These are phyloP conservation scores for Rhizomucor pusillus DNA, from an alignment of 371 early-diverging fungal species.

Conservation along the genomic window DNA sequence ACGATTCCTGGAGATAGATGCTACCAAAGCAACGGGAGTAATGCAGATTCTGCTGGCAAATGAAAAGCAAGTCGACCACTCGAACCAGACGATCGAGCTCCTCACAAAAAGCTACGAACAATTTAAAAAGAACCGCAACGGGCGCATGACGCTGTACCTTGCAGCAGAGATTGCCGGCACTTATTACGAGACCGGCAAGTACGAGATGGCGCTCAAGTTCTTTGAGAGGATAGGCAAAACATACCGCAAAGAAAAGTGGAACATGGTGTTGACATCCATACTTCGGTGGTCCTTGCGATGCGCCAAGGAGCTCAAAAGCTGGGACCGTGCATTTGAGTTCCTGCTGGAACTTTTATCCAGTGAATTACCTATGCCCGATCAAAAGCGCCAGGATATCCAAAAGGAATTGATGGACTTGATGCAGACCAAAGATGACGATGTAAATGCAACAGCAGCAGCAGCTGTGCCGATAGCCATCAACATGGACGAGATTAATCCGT, in stretches of 20 bases:
- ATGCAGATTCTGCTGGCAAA: slow-evolving; percentile 7
- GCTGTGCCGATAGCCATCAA: slow-evolving; percentile 46
- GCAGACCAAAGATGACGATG: neutral
- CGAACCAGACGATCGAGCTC: slow-evolving; percentile 70
- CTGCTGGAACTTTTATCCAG: slow-evolving; percentile 70
- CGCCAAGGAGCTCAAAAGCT: slow-evolving; percentile 64
- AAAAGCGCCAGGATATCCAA: slow-evolving; percentile 47
- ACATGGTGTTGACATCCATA: slow-evolving; percentile 65
- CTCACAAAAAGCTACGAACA: slow-evolving; percentile 87
- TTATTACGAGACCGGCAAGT: slow-evolving; percentile 74
- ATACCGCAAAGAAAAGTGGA: slow-evolving; percentile 86
- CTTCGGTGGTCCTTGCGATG: slow-evolving; percentile 67
- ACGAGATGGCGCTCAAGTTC: slow-evolving; percentile 85
- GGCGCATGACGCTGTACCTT: slow-evolving; percentile 80
- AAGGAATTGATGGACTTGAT: slow-evolving; percentile 41
- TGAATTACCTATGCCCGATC: slow-evolving; percentile 37
- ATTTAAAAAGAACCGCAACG: slow-evolving; percentile 71
- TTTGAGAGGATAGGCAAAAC: slow-evolving; percentile 87
- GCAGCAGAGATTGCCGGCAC: slow-evolving; percentile 87
- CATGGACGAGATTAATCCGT: slow-evolving; percentile 73
- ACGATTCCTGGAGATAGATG: slow-evolving; percentile 49
- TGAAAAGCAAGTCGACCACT: slow-evolving; percentile 66
- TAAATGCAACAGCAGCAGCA: slow-evolving; percentile 2
- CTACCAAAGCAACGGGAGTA: slow-evolving; percentile 11
- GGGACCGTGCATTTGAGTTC: slow-evolving; percentile 65